A percentile compares a stretch with the other conserved stretches of the same genome.
Conservation (phyloP, 441 rosid species). For the Croton setiger region DNA sequence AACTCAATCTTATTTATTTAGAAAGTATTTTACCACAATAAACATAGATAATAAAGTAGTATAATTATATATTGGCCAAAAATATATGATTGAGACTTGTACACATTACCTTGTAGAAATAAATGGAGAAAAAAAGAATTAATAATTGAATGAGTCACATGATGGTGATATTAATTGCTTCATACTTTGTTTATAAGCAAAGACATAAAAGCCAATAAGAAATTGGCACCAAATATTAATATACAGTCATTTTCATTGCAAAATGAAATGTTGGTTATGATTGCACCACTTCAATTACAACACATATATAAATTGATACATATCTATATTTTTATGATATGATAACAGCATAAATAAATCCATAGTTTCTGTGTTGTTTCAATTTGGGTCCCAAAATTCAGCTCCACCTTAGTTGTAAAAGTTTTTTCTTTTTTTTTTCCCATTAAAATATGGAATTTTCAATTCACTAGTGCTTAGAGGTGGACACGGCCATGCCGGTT, state of each 20-base stretch:
- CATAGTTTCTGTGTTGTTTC: neutral
- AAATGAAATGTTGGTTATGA: neutral
- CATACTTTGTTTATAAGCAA: constrained; percentile 7
- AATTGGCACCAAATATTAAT: neutral
- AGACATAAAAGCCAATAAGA: neutral
- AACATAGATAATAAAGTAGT: too few species aligned
- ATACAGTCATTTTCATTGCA: neutral
- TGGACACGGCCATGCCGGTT: too few species aligned
- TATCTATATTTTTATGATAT: too few species aligned
- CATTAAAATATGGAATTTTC: neutral
- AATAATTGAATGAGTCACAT: too few species aligned
- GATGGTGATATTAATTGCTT: neutral
- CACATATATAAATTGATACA: neutral
- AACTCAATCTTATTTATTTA: too few species aligned
- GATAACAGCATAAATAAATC: too few species aligned
- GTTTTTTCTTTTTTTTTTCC: neutral
- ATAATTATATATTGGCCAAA: too few species aligned
- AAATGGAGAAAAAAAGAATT: too few species aligned
- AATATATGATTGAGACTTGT: too few species aligned
- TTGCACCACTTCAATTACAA: neutral
- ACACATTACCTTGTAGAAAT: too few species aligned
- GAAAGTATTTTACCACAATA: too few species aligned
- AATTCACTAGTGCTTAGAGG: too few species aligned
- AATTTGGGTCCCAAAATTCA: neutral
- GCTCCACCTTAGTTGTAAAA: neutral